These are phyloP conservation scores for Candida glaebosa DNA, from an alignment of 805 yeast species.

Conservation along the genomic window DNA sequence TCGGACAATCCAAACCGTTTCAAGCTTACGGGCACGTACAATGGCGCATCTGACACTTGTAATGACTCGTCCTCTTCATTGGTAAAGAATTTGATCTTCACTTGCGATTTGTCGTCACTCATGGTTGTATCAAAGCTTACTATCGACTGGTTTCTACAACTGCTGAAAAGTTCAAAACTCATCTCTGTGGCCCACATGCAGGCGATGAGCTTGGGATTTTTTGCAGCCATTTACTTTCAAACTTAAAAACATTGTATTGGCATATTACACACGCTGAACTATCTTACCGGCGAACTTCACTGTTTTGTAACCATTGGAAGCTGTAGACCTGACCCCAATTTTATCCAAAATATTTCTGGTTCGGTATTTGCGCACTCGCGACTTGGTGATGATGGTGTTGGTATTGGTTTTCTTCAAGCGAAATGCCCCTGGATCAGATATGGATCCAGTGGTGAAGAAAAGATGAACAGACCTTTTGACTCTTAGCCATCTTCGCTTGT, in stretches of 20 bases:
- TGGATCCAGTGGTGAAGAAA: constrained; percentile 25
- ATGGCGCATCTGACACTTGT: constrained; percentile 72
- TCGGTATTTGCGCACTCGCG: constrained; percentile 20
- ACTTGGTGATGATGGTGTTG: constrained; percentile 23
- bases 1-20: constrained; percentile 93
- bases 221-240: constrained; percentile 1
- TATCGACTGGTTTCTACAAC: neutral
- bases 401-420: constrained; percentile 6
- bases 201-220: too few relatives aligned
- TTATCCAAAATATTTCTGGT: constrained; percentile 8
- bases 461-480: constrained; percentile 24
- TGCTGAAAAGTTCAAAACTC: neutral
- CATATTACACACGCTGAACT: too few relatives aligned
- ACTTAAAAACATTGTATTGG: too few relatives aligned
- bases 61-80: constrained; percentile 74
- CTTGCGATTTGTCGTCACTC: constrained; percentile 51
- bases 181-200: too few relatives aligned
- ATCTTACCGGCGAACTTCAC: constrained; percentile 19
- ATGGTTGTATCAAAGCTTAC: too few relatives aligned
- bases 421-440: constrained; percentile 25
- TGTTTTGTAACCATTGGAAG: constrained; percentile 17
- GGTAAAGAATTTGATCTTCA: constrained; percentile 80
- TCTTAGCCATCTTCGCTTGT: constrained; percentile 28
- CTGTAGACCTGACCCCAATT: constrained; percentile 14
- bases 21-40: constrained; percentile 80